Evolutionary conservation across 2,329 filamentous ascomycete species (phyloP).

Genomic region (Paecilomyces fulvus): DNA sequence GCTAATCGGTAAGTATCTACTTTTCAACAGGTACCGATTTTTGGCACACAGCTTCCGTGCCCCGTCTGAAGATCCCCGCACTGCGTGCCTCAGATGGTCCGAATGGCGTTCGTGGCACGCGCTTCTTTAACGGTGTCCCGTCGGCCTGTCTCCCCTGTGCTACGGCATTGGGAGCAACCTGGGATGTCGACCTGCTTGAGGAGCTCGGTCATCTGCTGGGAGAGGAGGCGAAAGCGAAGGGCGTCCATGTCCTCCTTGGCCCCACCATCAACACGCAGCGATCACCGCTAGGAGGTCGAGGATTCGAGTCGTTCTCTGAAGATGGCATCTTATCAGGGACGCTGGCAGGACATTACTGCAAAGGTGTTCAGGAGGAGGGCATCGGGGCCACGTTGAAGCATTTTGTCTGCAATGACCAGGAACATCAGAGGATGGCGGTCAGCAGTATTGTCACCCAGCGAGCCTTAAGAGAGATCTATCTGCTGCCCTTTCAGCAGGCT

Average conservation of each 20-base stretch:
- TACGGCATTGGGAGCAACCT: slow-evolving; percentile 69
- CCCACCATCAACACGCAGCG: slow-evolving; percentile 77
- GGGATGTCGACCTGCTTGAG: slow-evolving; percentile 63
- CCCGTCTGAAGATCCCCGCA: slow-evolving; percentile 54
- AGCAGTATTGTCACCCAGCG: slow-evolving; percentile 39
- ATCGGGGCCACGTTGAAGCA: slow-evolving; percentile 71
- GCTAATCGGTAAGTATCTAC: background rate
- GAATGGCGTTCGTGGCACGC: slow-evolving; percentile 60
- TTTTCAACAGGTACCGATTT: slow-evolving; percentile 43
- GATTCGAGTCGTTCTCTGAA: slow-evolving; percentile 81
- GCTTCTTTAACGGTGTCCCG: slow-evolving; percentile 59
- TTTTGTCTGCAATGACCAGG: slow-evolving; percentile 39
- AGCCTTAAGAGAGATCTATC: slow-evolving; percentile 54
- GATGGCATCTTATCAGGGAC: slow-evolving; percentile 70
- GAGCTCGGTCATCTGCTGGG: slow-evolving; percentile 64
- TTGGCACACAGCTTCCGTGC: slow-evolving; percentile 60
- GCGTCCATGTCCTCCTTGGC: slow-evolving; percentile 64
- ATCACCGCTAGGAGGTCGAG: slow-evolving; percentile 72
- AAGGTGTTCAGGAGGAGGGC: slow-evolving; percentile 63
- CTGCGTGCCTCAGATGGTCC: slow-evolving; percentile 62
- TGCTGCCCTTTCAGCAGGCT: slow-evolving; percentile 56
- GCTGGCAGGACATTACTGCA: slow-evolving; percentile 62
- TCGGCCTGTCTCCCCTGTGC: slow-evolving; percentile 74
- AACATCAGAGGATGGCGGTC: slow-evolving; percentile 35
- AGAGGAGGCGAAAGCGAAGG: slow-evolving; percentile 63